A percentile compares a stretch with the other conserved stretches of the same genome.
phyloP scores from a whole-genome alignment of 257 asterid species.

The Jacaranda copaia region DNA sequence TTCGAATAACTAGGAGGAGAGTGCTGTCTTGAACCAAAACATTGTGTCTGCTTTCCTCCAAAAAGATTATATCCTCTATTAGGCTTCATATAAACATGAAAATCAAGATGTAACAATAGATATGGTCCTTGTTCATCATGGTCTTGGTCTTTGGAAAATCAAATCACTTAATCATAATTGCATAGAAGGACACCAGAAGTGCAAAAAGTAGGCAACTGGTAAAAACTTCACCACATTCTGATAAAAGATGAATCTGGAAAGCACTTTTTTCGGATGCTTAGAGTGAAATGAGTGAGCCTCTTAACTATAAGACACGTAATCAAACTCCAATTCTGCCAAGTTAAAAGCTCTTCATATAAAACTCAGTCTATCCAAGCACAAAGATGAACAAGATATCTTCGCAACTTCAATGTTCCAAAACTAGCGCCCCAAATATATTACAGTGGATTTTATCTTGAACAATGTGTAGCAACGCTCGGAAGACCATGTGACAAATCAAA shows the following conservation, averaged over 20 bases:
- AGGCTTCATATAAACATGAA: conserved; percentile 14
- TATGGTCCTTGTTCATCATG: background rate
- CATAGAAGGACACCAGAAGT: conserved; percentile 18
- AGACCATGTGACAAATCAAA: conserved; percentile 4
- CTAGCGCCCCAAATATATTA: background rate
- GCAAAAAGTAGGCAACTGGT: conserved; percentile 9
- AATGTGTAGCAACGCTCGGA: background rate
- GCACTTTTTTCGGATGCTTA: conserved; percentile 1
- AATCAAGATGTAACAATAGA: conserved; percentile 1
- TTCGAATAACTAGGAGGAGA: conserved; percentile 15
- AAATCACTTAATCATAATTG: background rate
- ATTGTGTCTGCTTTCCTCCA: conserved; percentile 13
- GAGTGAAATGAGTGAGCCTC: background rate
- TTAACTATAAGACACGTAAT: background rate
- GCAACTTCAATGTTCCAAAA: background rate
- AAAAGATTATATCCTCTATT: background rate
- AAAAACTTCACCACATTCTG: conserved; percentile 4
- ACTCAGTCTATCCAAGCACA: no score
- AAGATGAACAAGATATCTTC: no score
- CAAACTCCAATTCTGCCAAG: conserved; percentile 6
- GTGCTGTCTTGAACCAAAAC: conserved; percentile 3
- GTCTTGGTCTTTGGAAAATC: no score
- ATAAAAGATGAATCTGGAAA: background rate
- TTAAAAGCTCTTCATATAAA: conserved; percentile 2
- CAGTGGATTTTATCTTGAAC: background rate